Percentiles rank a stretch among this genome's conserved stretches.
These are phyloP conservation scores for Protomyces inundatus DNA, from an alignment of 1,139 yeast genomes.

Conservation along the genomic window DNA sequence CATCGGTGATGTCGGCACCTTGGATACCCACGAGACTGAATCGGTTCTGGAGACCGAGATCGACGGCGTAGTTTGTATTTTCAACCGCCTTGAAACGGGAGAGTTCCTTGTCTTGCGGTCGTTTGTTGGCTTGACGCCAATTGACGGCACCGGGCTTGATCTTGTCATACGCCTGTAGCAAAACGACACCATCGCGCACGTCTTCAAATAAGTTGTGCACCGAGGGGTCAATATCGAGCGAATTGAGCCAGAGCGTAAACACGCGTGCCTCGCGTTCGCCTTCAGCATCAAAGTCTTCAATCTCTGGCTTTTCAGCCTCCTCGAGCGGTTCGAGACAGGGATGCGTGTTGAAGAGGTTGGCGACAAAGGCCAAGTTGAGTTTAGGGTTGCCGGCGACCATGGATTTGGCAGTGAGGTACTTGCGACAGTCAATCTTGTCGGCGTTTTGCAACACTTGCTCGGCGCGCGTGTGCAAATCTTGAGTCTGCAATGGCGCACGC, in stretches of 20 bases:
- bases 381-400: slow-evolving; percentile 95
- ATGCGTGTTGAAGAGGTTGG: slow-evolving; percentile 89
- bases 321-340: slow-evolving; percentile 96
- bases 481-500: slow-evolving; percentile 67
- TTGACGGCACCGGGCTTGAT: slow-evolving; percentile 91
- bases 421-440: slow-evolving; percentile 85
- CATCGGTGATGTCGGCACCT: slow-evolving; percentile 96
- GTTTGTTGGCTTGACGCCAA: slow-evolving; percentile 75
- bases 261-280: slow-evolving; percentile 99
- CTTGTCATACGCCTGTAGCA: slow-evolving; percentile 90
- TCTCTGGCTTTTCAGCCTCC: slow-evolving; percentile 78
- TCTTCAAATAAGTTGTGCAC: slow-evolving; percentile 89
- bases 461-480: slow-evolving; percentile 71
- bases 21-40: slow-evolving; percentile 96
- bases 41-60: slow-evolving; percentile 83
- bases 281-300: slow-evolving; percentile 92
- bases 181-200: slow-evolving; percentile 78
- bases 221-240: slow-evolving; percentile 92
- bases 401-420: slow-evolving; percentile 88
- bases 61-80: slow-evolving; percentile 93
- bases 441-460: slow-evolving; percentile 81
- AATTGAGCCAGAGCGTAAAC: slow-evolving; percentile 93
- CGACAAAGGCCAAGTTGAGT: slow-evolving; percentile 93
- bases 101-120: slow-evolving; percentile 62
- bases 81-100: slow-evolving; percentile 92